phyloP scores from a whole-genome alignment of 2,329 filamentous ascomycete genomes.

The Colletotrichum cordylinicola region DNA sequence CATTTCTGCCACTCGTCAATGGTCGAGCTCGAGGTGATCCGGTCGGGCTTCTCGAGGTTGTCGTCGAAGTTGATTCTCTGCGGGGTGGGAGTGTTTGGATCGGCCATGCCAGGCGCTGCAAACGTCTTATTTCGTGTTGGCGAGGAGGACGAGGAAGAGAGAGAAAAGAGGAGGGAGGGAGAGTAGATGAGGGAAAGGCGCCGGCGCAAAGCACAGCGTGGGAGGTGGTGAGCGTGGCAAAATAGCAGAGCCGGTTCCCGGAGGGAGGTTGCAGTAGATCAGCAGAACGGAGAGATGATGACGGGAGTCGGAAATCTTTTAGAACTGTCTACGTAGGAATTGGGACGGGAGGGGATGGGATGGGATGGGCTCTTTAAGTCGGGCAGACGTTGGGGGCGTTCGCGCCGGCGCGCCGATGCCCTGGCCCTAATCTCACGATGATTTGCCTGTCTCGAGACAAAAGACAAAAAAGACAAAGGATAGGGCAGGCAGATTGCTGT shows the following conservation, averaged over 20 bases:
- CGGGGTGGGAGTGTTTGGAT: not conserved
- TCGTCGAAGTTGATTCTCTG: slow-evolving; percentile 17
- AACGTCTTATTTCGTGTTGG: not conserved
- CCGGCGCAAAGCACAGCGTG: slow-evolving; percentile 5
- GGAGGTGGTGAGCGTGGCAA: not conserved
- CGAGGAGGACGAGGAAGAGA: too few species aligned
- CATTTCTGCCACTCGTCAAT: slow-evolving; percentile 1
- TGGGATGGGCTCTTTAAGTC: not conserved
- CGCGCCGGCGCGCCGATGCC: not conserved
- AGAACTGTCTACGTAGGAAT: not conserved
- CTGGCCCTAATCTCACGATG: slow-evolving; percentile 20
- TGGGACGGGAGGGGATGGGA: not conserved
- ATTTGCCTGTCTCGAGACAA: not conserved
- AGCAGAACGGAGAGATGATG: not conserved
- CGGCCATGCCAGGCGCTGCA: not conserved
- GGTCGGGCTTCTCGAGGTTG: slow-evolving; percentile 8
- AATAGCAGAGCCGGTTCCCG: not conserved
- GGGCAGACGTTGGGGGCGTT: not conserved
- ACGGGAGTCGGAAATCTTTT: not conserved
- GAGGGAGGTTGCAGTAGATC: not conserved
- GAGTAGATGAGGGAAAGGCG: not conserved
- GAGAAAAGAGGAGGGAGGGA: not conserved
- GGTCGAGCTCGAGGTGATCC: slow-evolving; percentile 6
- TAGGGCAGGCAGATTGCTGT: not conserved
- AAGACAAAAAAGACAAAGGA: not conserved